These are phyloP conservation scores for Xenoacremonium recifei DNA, from an alignment of 2,329 filamentous ascomycete species.

Conservation along the genomic window DNA sequence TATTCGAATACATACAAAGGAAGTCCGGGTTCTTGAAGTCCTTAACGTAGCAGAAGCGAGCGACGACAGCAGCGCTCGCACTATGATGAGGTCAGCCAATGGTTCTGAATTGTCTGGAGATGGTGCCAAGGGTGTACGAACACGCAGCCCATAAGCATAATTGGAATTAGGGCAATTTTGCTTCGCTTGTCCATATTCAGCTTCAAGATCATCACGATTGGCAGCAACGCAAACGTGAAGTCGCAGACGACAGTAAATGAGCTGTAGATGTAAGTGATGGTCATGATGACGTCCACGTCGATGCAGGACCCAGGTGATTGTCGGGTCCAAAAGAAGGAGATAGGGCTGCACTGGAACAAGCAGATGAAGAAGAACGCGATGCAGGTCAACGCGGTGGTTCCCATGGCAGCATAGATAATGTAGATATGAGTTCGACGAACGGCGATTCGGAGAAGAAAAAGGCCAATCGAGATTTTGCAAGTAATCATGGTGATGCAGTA, in stretches of 20 bases:
- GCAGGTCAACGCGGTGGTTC: constrained; percentile 25
- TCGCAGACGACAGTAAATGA: constrained; percentile 44
- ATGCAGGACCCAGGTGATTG: constrained; percentile 25
- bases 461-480: constrained; percentile 25
- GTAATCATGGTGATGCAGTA: constrained; percentile 22
- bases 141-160: constrained; percentile 55
- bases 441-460: constrained; percentile 25
- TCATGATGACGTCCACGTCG: constrained; percentile 38
- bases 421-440: constrained; percentile 18
- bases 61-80: constrained; percentile 38
- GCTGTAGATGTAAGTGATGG: constrained; percentile 48
- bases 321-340: constrained; percentile 29
- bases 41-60: constrained; percentile 34
- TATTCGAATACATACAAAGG: constrained; percentile 28
- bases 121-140: no score
- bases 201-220: constrained; percentile 50
- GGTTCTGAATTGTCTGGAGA: no score
- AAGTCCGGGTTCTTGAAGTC: constrained; percentile 36
- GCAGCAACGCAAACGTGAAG: constrained; percentile 46
- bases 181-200: constrained; percentile 49
- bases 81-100: constrained; percentile 15
- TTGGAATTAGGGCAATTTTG: constrained; percentile 46
- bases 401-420: constrained; percentile 29
- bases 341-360: constrained; percentile 27
- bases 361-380: constrained; percentile 31